Conservation (phyloP, 2,329 filamentous ascomycete species). For the Colletotrichum cordylinicola region DNA sequence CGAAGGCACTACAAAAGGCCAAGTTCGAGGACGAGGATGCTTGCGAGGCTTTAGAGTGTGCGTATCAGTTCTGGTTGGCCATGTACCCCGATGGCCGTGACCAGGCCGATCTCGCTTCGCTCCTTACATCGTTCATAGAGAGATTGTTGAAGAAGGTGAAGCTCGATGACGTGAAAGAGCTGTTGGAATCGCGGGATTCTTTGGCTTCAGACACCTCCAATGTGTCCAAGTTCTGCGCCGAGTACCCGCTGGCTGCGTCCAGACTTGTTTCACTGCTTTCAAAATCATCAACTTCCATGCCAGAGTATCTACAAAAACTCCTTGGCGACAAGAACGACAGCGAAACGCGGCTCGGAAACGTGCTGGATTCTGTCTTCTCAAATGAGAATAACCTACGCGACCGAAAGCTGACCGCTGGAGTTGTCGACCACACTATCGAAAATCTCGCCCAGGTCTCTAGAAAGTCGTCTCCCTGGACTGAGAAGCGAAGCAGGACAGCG, state of each 20-base stretch:
- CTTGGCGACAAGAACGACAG: neutral
- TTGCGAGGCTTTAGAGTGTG: constrained; percentile 47
- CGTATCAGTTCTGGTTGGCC: constrained; percentile 41
- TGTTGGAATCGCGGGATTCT: neutral
- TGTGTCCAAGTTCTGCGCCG: constrained; percentile 4
- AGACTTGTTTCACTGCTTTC: constrained; percentile 13
- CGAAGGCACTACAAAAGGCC: constrained; percentile 36
- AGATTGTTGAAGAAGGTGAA: constrained; percentile 29
- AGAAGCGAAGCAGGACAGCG: neutral
- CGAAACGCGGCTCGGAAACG: constrained; percentile 17
- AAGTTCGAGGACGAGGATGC: constrained; percentile 38
- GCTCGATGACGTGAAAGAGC: neutral
- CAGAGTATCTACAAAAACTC: constrained; percentile 5
- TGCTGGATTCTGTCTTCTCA: constrained; percentile 36
- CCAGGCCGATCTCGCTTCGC: constrained; percentile 31
- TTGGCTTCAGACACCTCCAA: neutral
- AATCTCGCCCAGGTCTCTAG: constrained; percentile 26
- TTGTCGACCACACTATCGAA: constrained; percentile 37
- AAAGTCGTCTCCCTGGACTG: constrained; percentile 8
- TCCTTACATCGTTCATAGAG: constrained; percentile 38
- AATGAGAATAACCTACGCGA: constrained; percentile 46
- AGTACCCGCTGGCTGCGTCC: constrained; percentile 12
- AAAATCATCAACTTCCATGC: neutral
- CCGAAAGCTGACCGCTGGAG: constrained; percentile 32
- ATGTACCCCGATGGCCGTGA: constrained; percentile 40